Conservation (phyloP, 2,329 filamentous ascomycete species). For the Ceratocystis destructans region DNA sequence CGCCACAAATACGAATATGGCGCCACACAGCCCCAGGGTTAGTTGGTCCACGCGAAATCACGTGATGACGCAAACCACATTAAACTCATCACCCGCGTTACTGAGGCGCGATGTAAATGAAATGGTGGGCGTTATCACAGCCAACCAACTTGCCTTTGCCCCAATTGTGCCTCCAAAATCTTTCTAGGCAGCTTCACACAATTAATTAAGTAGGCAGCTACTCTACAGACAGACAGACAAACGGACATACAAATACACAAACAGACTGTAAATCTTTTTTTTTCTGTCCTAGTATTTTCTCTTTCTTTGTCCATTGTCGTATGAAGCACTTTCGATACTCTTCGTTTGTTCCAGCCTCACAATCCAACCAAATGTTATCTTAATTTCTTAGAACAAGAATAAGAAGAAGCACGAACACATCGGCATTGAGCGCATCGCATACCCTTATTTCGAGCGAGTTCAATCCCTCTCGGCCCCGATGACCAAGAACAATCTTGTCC, state of each 20-base stretch:
- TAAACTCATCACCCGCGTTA: background rate
- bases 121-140: background rate
- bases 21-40: background rate
- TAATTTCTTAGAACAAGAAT: background rate
- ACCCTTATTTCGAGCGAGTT: background rate
- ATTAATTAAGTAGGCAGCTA: background rate
- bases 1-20: background rate
- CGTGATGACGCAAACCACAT: slow-evolving; percentile 7
- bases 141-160: background rate
- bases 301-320: background rate
- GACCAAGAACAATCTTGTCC: slow-evolving; percentile 47
- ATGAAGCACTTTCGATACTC: background rate
- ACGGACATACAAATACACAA: background rate
- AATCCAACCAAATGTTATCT: background rate
- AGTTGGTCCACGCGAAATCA: background rate
- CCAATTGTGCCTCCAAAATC: background rate
- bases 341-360: background rate
- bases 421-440: background rate
- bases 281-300: background rate
- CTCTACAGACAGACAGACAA: background rate
- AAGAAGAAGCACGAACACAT: background rate
- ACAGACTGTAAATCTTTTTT: background rate
- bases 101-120: background rate
- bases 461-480: slow-evolving; percentile 30
- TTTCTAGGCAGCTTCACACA: background rate